These are phyloP conservation scores for Lagenaria siceraria DNA, from an alignment of 306 rosid species.

Conservation along the genomic window DNA sequence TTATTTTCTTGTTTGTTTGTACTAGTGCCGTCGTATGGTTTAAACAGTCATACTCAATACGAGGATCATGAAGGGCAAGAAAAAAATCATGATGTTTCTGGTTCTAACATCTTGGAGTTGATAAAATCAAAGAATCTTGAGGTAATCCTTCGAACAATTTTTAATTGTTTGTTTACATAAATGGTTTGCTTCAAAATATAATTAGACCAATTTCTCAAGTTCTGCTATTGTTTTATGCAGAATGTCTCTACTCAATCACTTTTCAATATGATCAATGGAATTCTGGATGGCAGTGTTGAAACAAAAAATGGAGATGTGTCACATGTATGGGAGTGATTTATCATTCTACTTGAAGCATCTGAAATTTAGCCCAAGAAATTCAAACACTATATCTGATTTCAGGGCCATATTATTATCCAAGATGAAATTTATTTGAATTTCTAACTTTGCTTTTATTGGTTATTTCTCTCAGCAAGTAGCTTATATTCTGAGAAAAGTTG, in stretches of 20 bases:
- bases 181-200: not conserved
- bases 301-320: constrained; percentile 55
- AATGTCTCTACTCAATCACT: constrained; percentile 56
- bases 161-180: constrained; percentile 7
- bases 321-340: constrained; percentile 43
- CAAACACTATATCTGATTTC: constrained; percentile 19
- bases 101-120: constrained; percentile 47
- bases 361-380: constrained; percentile 5
- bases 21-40: constrained; percentile 37
- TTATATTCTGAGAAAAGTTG: constrained; percentile 55
- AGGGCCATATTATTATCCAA: not conserved
- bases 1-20: constrained; percentile 6
- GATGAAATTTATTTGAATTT: not conserved
- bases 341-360: not conserved
- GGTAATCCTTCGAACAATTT: constrained; percentile 33
- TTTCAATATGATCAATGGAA: constrained; percentile 44
- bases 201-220: constrained; percentile 18
- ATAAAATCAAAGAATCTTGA: constrained; percentile 58
- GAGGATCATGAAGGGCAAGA: constrained; percentile 39
- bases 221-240: constrained; percentile 39
- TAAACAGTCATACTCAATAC: constrained; percentile 16
- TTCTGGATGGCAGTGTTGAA: constrained; percentile 53
- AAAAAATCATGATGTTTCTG: constrained; percentile 35
- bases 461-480: constrained; percentile 50
- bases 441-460: constrained; percentile 5